Percentiles rank a stretch among this genome's conserved stretches.
phyloP scores from a whole-genome alignment of 2,329 filamentous ascomycete genomes.

The Aspergillus sp. region DNA sequence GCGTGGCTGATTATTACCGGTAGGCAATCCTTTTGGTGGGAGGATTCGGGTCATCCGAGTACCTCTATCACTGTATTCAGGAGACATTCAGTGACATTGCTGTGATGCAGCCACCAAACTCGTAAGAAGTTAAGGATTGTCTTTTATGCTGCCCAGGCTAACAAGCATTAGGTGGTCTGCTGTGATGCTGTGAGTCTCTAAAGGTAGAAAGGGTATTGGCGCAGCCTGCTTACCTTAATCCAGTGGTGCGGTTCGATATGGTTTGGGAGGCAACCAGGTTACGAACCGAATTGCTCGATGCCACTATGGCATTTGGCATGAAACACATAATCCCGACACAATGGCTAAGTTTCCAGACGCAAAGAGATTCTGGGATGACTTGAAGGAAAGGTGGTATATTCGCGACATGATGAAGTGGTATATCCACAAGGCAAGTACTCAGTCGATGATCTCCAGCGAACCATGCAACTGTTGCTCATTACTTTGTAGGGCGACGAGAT shows the following conservation, averaged over 20 bases:
- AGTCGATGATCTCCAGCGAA: not conserved
- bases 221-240: not conserved
- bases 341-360: not conserved
- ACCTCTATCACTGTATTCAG: constrained; percentile 34
- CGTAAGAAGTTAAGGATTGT: constrained; percentile 19
- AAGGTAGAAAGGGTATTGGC: not conserved
- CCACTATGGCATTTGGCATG: constrained; percentile 15
- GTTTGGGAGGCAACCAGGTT: constrained; percentile 24
- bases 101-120: constrained; percentile 36
- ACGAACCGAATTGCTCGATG: constrained; percentile 21
- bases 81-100: constrained; percentile 23
- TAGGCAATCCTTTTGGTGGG: constrained; percentile 42
- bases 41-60: constrained; percentile 41
- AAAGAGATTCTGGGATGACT: constrained; percentile 3
- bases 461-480: not conserved
- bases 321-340: not conserved
- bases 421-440: constrained; percentile 21
- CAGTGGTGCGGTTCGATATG: constrained; percentile 27
- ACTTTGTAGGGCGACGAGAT: constrained; percentile 6
- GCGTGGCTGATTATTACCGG: not conserved
- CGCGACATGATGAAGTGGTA: constrained; percentile 20
- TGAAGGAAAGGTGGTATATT: constrained; percentile 14
- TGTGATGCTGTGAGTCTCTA: constrained; percentile 6
- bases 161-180: constrained; percentile 27
- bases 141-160: not conserved